phyloP scores from a whole-genome alignment of 352 stramenopile genomes.

The Phytophthora uliginosa region DNA sequence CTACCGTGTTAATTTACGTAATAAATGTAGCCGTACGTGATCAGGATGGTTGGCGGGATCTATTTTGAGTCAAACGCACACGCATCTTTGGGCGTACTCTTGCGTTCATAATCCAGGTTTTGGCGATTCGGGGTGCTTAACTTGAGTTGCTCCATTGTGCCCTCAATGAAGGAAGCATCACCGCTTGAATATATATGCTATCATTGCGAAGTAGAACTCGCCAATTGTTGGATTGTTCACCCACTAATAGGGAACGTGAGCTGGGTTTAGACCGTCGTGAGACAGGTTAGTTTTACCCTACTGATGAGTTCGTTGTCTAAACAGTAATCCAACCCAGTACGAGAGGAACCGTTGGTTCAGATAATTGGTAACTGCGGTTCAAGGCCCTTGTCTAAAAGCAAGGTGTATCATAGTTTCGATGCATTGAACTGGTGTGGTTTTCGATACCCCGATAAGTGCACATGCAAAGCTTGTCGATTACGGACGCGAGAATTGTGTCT shows the following conservation, averaged over 20 bases:
- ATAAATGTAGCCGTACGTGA: no score
- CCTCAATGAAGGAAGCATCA: neutral
- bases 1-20: no score
- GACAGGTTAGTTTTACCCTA: slow-evolving; percentile 37
- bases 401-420: no score
- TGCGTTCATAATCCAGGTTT: neutral
- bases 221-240: no score
- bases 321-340: slow-evolving; percentile 94
- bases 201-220: no score
- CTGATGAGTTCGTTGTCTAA: slow-evolving; percentile 59
- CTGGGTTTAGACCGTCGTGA: slow-evolving; percentile 31
- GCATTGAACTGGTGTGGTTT: no score
- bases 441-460: no score
- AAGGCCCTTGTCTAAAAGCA: no score
- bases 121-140: no score
- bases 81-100: neutral
- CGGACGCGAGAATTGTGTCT: neutral
- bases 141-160: no score
- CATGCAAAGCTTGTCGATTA: neutral
- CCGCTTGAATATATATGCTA: no score
- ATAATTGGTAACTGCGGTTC: slow-evolving; percentile 92
- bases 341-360: slow-evolving; percentile 93
- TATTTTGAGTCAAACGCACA: neutral
- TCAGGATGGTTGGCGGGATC: neutral
- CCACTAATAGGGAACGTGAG: slow-evolving; percentile 34